These are phyloP conservation scores for Suillus variegatus DNA, from an alignment of 768 basidiomycete genomes.

Conservation along the genomic window DNA sequence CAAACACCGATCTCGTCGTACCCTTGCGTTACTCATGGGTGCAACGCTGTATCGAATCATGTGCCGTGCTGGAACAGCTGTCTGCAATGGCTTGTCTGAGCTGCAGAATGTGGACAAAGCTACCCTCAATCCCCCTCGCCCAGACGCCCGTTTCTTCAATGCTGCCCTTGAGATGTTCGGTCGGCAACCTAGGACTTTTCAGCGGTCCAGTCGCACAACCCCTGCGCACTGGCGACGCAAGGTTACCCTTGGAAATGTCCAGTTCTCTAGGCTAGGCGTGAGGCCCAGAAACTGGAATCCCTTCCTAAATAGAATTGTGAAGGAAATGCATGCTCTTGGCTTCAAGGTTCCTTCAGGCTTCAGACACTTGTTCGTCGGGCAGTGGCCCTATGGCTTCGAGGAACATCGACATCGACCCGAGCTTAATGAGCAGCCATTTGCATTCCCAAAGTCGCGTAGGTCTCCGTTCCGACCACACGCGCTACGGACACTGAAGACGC, in stretches of 20 bases:
- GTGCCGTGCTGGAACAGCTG: slow-evolving; percentile 32
- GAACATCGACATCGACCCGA: slow-evolving; percentile 11
- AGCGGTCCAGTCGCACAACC: slow-evolving; percentile 15
- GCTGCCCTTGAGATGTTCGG: slow-evolving; percentile 51
- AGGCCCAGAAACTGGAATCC: slow-evolving; percentile 31
- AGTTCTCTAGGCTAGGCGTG: slow-evolving; percentile 30
- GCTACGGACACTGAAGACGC: slow-evolving; percentile 31
- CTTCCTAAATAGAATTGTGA: slow-evolving; percentile 37
- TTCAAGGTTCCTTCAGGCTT: slow-evolving; percentile 42
- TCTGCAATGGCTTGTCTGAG: slow-evolving; percentile 25
- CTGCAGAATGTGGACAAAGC: slow-evolving; percentile 26
- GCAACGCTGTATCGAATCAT: slow-evolving; percentile 38
- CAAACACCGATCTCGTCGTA: slow-evolving; percentile 26
- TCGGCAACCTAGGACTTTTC: slow-evolving; percentile 21
- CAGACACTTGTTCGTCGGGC: slow-evolving; percentile 41
- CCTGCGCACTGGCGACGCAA: slow-evolving; percentile 33
- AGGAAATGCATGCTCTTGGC: slow-evolving; percentile 42
- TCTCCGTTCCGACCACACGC: slow-evolving; percentile 24
- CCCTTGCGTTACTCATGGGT: slow-evolving; percentile 31
- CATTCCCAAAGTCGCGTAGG: slow-evolving; percentile 21
- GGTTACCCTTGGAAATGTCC: slow-evolving; percentile 26
- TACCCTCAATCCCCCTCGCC: slow-evolving; percentile 38
- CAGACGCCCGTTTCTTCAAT: slow-evolving; percentile 73
- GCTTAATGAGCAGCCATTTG: slow-evolving; percentile 28
- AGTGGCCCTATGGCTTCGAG: slow-evolving; percentile 25